These are phyloP conservation scores for Aspergillus egyptiacus DNA, from an alignment of 495 filamentous ascomycete species.

Conservation along the genomic window DNA sequence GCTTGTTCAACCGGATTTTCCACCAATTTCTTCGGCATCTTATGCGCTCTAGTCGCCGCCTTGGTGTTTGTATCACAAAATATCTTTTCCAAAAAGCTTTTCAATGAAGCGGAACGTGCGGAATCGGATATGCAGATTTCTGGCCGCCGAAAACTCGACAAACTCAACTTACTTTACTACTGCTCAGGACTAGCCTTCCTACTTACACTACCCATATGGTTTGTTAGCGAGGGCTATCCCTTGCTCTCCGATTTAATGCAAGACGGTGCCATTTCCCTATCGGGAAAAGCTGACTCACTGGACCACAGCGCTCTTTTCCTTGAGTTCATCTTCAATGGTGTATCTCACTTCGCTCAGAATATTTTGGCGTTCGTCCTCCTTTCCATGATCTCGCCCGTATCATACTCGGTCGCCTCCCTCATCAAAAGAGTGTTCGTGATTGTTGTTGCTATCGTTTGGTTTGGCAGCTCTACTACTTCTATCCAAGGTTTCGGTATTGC, in stretches of 20 bases:
- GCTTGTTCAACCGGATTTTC: slow-evolving; percentile 87
- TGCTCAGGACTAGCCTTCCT: slow-evolving; percentile 88
- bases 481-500: slow-evolving; percentile 79
- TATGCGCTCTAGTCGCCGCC: slow-evolving; percentile 79
- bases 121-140: slow-evolving; percentile 60
- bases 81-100: slow-evolving; percentile 98
- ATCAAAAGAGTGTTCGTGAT: slow-evolving; percentile 98
- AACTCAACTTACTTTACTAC: slow-evolving; percentile 94
- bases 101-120: slow-evolving; percentile 83
- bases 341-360: slow-evolving; percentile 94
- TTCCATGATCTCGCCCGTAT: slow-evolving; percentile 88
- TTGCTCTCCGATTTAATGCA: slow-evolving; percentile 47
- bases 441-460: slow-evolving; percentile 91
- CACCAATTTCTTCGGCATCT: slow-evolving; percentile 80
- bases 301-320: slow-evolving; percentile 71
- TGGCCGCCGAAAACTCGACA: slow-evolving; percentile 75
- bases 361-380: slow-evolving; percentile 90
- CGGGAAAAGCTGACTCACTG: slow-evolving; percentile 56
- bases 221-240: slow-evolving; percentile 77
- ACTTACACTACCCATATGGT: slow-evolving; percentile 88
- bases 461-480: slow-evolving; percentile 76
- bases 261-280: slow-evolving; percentile 62
- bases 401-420: slow-evolving; percentile 90
- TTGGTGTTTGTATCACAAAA: slow-evolving; percentile 98
- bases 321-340: slow-evolving; percentile 94